These are phyloP conservation scores for Mycena floridula DNA, from an alignment of 768 basidiomycete genomes.

Conservation along the genomic window DNA sequence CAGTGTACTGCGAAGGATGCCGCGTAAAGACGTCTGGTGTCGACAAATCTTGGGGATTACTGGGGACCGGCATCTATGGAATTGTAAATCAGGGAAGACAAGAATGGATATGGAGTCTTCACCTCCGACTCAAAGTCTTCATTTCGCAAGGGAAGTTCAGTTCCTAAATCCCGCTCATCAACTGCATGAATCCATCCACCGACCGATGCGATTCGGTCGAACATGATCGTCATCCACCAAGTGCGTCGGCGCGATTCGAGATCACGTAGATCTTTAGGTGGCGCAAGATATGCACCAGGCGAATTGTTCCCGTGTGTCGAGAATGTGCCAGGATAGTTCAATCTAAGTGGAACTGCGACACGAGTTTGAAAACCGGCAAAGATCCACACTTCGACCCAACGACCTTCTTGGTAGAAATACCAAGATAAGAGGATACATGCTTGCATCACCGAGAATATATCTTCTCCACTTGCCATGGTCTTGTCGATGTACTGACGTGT, in stretches of 20 bases:
- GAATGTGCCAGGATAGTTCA: slow-evolving; percentile 85
- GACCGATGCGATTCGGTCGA: slow-evolving; percentile 62
- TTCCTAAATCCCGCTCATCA: slow-evolving; percentile 79
- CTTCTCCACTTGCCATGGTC: slow-evolving; percentile 85
- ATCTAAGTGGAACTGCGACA: slow-evolving; percentile 72
- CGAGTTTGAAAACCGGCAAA: slow-evolving; percentile 83
- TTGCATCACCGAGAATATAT: slow-evolving; percentile 83
- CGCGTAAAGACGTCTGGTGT: slow-evolving; percentile 58
- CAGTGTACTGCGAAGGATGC: slow-evolving; percentile 74
- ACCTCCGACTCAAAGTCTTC: slow-evolving; percentile 77
- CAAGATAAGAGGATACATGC: slow-evolving; percentile 82
- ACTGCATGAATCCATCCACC: slow-evolving; percentile 80
- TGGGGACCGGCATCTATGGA: slow-evolving; percentile 49
- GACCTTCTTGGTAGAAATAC: slow-evolving; percentile 88
- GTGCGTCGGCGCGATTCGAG: slow-evolving; percentile 74
- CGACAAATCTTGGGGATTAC: slow-evolving; percentile 71
- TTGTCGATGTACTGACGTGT: slow-evolving; percentile 84
- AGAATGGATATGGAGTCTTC: slow-evolving; percentile 13
- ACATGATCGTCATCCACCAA: slow-evolving; percentile 90
- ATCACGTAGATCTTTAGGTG: slow-evolving; percentile 70
- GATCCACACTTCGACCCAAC: slow-evolving; percentile 90
- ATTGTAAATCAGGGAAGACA: slow-evolving; percentile 9
- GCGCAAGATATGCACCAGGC: slow-evolving; percentile 75
- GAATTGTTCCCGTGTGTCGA: slow-evolving; percentile 59
- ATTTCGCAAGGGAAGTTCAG: slow-evolving; percentile 71